A percentile compares a stretch with the other conserved stretches of the same genome.
phyloP scores from a whole-genome alignment of 495 filamentous ascomycete genomes.

The Trichoderma asperelloides region DNA sequence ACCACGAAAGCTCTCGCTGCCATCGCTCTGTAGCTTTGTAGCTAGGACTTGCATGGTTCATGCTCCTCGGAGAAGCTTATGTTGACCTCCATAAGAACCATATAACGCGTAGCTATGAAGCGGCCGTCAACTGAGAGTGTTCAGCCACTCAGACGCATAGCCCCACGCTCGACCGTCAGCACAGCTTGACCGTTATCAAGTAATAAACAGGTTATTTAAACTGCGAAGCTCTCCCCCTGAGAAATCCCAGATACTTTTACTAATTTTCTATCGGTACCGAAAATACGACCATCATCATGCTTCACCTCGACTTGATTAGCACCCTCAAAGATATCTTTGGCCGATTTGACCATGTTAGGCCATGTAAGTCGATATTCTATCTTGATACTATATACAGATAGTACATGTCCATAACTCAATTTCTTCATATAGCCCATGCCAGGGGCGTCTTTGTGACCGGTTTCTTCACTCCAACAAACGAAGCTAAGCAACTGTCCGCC shows the following conservation, averaged over 20 bases:
- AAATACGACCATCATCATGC: not conserved
- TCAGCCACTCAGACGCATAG: not conserved
- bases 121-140: not conserved
- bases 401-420: not conserved
- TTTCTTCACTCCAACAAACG: constrained; percentile 38
- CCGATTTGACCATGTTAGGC: not conserved
- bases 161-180: not conserved
- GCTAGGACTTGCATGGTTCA: too few species aligned
- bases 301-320: not conserved
- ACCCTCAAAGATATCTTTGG: not conserved
- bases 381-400: not conserved
- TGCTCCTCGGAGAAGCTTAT: constrained; percentile 1
- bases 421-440: constrained; percentile 36
- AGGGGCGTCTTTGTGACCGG: constrained; percentile 40
- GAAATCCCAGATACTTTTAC: too few species aligned
- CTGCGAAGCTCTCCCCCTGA: too few species aligned
- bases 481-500: constrained; percentile 32
- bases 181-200: not conserved
- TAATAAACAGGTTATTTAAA: too few species aligned
- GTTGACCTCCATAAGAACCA: not conserved
- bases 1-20: too few species aligned
- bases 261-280: too few species aligned
- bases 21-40: too few species aligned
- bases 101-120: not conserved
- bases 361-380: not conserved